Evolutionary conservation across 2,329 filamentous ascomycete genomes (phyloP), one percentile per base, ranked within the genome.

Genomic region (Uncinocarpus reesii): DNA sequence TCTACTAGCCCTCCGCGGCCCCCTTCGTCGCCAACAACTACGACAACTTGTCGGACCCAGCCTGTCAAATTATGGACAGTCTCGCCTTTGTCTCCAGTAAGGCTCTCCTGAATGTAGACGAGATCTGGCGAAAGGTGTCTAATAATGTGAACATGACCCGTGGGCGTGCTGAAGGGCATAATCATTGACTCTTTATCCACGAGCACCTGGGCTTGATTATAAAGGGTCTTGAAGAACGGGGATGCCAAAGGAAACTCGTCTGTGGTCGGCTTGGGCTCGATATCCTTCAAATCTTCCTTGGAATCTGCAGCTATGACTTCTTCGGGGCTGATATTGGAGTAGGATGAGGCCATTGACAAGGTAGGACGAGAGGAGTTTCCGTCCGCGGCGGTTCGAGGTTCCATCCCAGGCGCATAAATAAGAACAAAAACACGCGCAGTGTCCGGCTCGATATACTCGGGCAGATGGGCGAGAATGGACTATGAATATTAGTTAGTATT

Each of bases 391-490:
- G 61, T 54, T 31, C 60, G 72, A 45, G 87, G 82, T 66, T 87
- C 86, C 47, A 94, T 70, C 44, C 78, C 76, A 1, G 90, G 90
- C 2, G 86, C 81, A 66, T 95, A 95, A 61, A 96, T 90, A 55
- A 96, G 75, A 50, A 96, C 77, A 60, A 94, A 93, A 20, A 95
- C 74, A 61, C 86, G 85, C 55, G 83, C 79, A 53, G 74, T 79
- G 40, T 80, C 78, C 53, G 83, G 78, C 63, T 95, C 81, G 55
- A 83, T 80, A 51, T 84, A 78, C 53, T 81, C 78, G 31, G 88
- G 86, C 42, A 96, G 84, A 64, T 94, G 84, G 36, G 89, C 93
- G 49, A 96, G 76, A 56, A 96, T 85, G 23, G 84, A 87, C 84
- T 89, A 52, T 10, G 10, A 28, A 37, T n/a, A 13, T 45, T 36